Base-by-base conservation (phyloP, 805 yeast genomes). In the Diddensiella caesifluorescens region DNA sequence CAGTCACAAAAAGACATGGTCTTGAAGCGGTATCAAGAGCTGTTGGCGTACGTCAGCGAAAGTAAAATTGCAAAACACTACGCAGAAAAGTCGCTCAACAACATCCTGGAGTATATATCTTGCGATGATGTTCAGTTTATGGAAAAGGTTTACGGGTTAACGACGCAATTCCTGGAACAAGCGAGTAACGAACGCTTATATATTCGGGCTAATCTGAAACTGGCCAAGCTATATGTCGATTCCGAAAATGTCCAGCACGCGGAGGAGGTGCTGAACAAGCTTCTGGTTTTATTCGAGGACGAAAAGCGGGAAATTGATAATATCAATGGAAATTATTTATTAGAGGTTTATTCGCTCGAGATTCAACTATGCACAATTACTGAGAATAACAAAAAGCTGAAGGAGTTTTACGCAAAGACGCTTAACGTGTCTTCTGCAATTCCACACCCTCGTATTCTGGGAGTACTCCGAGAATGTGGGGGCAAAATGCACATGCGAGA, bases 391-490 rank as follows among this genome's bases (percentile, higher is more conserved):
- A 46, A 65, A 2, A 61, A 64, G 42, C 62, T 82, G 32, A 67
- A 68, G 40, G 64, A 69, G 37, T 63, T 79, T 16, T 76, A 81
- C 49, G 60, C 66, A 21, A 64, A 74, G 46, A 67, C 80, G 0
- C 49, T 64, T n/a, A 49, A 59, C 4, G 64, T 79, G 16, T 71
- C 74, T 5, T 67, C 79, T 0, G 41, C 39, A 19, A 41, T 53
- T 21, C 83, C 88, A 1, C 94, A 86, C 54, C 88, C 94, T 1
- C 67, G 73, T 36, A 77, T 82, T 21, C 67, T 79, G 59, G 95
- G 90, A 1, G 73, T 80, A n/a, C 73, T 85, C 20, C 71, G 77
- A 47, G 90, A 84, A 57, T 79, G 86, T 49, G 85, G 87, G 0
- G 95, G 88, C 2, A 72, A 77, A 40, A 69, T 84, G 48, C 71